Conservation (phyloP, 805 yeast species). For the Maudiozyma bulderi region DNA sequence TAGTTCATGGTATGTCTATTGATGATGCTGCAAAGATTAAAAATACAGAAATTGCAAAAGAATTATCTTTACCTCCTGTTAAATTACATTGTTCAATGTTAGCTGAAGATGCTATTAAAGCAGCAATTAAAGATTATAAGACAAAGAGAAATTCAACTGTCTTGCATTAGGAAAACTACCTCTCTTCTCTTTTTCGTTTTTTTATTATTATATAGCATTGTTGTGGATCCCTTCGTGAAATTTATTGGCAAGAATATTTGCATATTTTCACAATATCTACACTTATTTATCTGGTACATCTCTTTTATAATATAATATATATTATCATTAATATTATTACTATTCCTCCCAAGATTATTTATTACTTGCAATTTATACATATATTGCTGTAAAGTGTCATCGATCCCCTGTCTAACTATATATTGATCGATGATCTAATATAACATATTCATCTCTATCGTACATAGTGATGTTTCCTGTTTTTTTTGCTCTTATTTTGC, state of each 20-base stretch:
- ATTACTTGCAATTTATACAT: neutral
- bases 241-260: too few species aligned
- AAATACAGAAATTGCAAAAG: slow-evolving; percentile 91
- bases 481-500: too few species aligned
- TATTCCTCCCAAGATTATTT: neutral
- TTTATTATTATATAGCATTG: neutral
- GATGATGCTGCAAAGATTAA: slow-evolving; percentile 91
- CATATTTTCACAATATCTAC: too few species aligned
- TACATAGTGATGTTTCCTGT: too few species aligned
- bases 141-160: slow-evolving; percentile 49
- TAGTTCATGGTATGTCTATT: slow-evolving; percentile 87
- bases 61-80: slow-evolving; percentile 90
- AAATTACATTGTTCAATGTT: slow-evolving; percentile 97
- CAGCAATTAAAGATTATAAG: slow-evolving; percentile 91
- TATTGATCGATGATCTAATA: neutral
- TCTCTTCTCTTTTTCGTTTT: neutral
- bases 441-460: neutral
- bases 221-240: too few species aligned
- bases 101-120: slow-evolving; percentile 97
- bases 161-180: slow-evolving; percentile 3
- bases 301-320: neutral
- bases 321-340: neutral
- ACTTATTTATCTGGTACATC: too few species aligned
- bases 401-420: too few species aligned
- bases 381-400: neutral